Evolutionary conservation across 306 rosid genomes (phyloP), one percentile per base, ranked within the genome.

Genomic region (Nissolia schottii): DNA sequence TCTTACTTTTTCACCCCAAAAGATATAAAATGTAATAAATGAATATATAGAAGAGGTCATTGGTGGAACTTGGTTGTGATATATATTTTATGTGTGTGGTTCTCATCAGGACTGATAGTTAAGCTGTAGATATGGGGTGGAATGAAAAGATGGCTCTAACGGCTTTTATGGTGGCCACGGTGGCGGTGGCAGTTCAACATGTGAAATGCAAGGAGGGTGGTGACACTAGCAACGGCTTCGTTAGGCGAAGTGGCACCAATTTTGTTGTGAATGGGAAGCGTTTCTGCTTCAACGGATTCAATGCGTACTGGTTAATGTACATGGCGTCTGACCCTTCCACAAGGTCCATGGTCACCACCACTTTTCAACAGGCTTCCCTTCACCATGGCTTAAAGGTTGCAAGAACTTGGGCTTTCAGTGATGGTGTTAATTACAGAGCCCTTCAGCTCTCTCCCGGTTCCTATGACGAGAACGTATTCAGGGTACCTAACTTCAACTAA

Each of bases 221-320:
- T 14, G 1, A n/a, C 25, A 1, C n/a, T 25, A 16, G 20, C 20
- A 29, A 19, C 31, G 76, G 70, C 2, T 84, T 77, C 38, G 83
- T 77, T 55, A 10, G 25, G 65, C 58, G 87, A 24, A 50, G 61
- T 2, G 89, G 87, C 55, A 80, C 84, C 32, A 78, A 40, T 8
- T 85, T 87, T 58, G 18, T 75, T 10, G 2, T 77, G 40, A 69
- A 83, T 25, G 82, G 74, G 4, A 78, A 71, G 14, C 54, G 71
- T 61, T 50, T 82, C 51, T 76, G 68, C 54, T 80, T 85, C 43
- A 82, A 85, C 8, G 92, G 89, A 6, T 87, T 87, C 83, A 87
- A 87, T 73, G 81, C 89, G 0, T 85, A 78, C 16, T 82, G 92
- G 92, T 34, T 87, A 67, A 85, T 87, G 92, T 64, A 65, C 14